Conservation (phyloP, 257 asterid species). For the Fraxinus anomala region DNA sequence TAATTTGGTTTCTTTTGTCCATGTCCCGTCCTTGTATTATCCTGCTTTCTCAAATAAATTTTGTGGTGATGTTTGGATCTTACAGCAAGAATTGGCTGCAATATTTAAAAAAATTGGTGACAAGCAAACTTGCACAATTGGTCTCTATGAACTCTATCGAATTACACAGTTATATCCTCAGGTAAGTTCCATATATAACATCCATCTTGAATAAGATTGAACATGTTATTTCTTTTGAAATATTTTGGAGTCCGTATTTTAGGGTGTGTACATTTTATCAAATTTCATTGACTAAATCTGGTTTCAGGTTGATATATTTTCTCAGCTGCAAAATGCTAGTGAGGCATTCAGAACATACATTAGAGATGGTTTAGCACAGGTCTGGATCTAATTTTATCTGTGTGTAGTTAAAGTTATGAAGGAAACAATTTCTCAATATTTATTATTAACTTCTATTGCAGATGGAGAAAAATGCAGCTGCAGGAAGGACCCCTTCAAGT, state of each 20-base stretch:
- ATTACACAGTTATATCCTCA: conserved; percentile 95
- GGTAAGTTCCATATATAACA: conserved; percentile 38
- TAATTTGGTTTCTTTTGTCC: neutral
- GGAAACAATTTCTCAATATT: conserved; percentile 3
- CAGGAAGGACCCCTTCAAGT: conserved; percentile 98
- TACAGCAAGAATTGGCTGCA: conserved; percentile 98
- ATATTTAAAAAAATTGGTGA: conserved; percentile 98
- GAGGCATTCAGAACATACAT: conserved; percentile 95
- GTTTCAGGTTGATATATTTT: conserved; percentile 88
- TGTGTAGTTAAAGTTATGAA: neutral
- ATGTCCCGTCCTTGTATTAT: conserved; percentile 5
- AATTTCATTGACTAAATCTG: conserved; percentile 12
- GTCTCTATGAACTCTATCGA: conserved; percentile 92
- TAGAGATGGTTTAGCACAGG: conserved; percentile 98
- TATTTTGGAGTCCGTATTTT: neutral
- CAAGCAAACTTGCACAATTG: conserved; percentile 97
- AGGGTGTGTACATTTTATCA: neutral
- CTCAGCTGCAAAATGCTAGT: conserved; percentile 98
- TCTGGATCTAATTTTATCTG: conserved; percentile 26
- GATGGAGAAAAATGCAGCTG: conserved; percentile 99
- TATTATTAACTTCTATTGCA: conserved; percentile 40
- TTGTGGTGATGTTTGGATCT: conserved; percentile 24
- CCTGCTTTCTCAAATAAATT: neutral
- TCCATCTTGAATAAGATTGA: conserved; percentile 13
- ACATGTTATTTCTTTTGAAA: conserved; percentile 8